Conservation (phyloP, 2,329 filamentous ascomycete species). For the Exophiala alcalophila region DNA sequence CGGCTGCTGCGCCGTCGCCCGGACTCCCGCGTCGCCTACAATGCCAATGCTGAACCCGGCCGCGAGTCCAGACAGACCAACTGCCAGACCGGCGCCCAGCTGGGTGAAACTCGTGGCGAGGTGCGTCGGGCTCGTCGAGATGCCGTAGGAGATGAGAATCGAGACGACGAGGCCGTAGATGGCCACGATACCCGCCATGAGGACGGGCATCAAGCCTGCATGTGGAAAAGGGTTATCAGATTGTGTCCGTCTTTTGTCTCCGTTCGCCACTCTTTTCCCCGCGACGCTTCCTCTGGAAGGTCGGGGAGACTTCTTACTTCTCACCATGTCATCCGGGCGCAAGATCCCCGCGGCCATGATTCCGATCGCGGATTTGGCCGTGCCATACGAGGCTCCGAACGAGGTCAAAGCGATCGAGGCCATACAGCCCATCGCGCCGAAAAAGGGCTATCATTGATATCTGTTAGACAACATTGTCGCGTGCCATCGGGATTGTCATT, state of each 20-base stretch:
- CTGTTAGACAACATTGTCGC: too few species aligned
- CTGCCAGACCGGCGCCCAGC: conserved; percentile 75
- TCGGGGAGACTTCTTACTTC: conserved; percentile 66
- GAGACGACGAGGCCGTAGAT: conserved; percentile 93
- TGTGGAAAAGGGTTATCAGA: background rate
- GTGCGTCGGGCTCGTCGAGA: conserved; percentile 67
- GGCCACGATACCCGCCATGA: conserved; percentile 99
- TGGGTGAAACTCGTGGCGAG: conserved; percentile 82
- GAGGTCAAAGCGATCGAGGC: conserved; percentile 94
- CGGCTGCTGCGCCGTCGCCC: conserved; percentile 51
- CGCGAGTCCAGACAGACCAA: conserved; percentile 78
- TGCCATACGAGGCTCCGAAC: conserved; percentile 95
- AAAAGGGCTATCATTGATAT: conserved; percentile 91
- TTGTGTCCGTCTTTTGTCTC: background rate
- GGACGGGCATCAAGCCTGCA: conserved; percentile 39
- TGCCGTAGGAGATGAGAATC: conserved; percentile 76
- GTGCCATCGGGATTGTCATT: too few species aligned
- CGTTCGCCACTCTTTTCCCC: too few species aligned
- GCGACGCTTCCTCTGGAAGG: too few species aligned
- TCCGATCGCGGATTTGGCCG: conserved; percentile 98
- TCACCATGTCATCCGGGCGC: conserved; percentile 95
- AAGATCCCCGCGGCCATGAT: conserved; percentile 98
- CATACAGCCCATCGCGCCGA: conserved; percentile 95
- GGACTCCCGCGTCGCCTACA: conserved; percentile 59
- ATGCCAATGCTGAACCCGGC: conserved; percentile 84